phyloP scores from a whole-genome alignment of 176 grass and related monocot genomes.

The Oryza officinalis region DNA sequence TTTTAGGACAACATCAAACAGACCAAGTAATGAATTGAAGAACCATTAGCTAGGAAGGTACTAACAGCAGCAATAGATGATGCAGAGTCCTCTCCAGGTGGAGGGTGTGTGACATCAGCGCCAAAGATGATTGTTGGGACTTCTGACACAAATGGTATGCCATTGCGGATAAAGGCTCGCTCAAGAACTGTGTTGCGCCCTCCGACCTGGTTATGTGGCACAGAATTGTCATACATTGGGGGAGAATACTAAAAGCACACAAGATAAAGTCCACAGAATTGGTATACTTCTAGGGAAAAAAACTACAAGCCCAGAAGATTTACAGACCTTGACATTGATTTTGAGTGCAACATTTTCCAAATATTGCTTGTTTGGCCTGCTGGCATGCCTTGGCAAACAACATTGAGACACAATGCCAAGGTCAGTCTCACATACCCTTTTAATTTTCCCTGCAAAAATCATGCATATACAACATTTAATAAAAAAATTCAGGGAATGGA shows the following conservation, averaged over 20 bases:
- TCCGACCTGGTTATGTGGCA: conserved; percentile 52
- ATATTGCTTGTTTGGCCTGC: conserved; percentile 71
- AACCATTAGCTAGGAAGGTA: background rate
- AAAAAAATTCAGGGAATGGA: conserved; percentile 1
- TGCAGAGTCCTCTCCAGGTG: conserved; percentile 78
- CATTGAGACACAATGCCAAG: conserved; percentile 85
- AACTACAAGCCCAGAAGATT: background rate
- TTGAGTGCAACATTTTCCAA: conserved; percentile 81
- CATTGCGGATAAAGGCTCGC: conserved; percentile 42
- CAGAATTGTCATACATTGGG: background rate
- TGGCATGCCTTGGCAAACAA: conserved; percentile 57
- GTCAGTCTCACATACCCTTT: conserved; percentile 73
- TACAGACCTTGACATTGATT: conserved; percentile 85
- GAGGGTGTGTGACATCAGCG: conserved; percentile 74
- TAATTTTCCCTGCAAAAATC: conserved; percentile 62
- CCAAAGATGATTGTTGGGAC: conserved; percentile 76
- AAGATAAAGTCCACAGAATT: background rate
- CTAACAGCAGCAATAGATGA: conserved; percentile 82
- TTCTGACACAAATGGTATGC: conserved; percentile 62
- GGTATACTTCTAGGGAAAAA: background rate
- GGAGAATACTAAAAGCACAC: background rate
- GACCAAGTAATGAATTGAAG: background rate
- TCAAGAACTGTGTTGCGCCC: conserved; percentile 78
- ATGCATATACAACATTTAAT: background rate
- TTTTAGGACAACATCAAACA: background rate